Percentiles rank a stretch among this genome's conserved stretches.
These are phyloP conservation scores for Bocquillonia castaneifolia DNA, from an alignment of 441 rosid species.

Conservation along the genomic window DNA sequence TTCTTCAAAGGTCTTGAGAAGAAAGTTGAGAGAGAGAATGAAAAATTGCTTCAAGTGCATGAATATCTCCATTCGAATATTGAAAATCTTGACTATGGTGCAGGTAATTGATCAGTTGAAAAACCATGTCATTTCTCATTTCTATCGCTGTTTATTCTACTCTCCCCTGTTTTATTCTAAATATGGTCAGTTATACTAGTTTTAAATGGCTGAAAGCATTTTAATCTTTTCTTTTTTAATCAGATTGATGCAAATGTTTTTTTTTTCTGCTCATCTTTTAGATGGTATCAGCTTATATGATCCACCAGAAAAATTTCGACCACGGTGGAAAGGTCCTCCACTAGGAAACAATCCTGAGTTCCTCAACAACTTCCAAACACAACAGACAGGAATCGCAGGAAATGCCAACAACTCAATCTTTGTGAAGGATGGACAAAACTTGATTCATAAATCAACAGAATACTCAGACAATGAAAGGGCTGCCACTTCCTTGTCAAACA, in stretches of 20 bases:
- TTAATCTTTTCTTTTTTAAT: not conserved
- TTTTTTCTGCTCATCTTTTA: constrained; percentile 30
- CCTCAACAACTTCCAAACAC: constrained; percentile 45
- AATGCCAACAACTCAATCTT: constrained; percentile 33
- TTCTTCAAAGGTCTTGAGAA: constrained; percentile 82
- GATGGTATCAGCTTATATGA: constrained; percentile 87
- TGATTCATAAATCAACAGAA: constrained; percentile 35
- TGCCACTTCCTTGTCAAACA: constrained; percentile 34
- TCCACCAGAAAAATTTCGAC: constrained; percentile 69
- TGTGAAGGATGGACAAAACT: constrained; percentile 36
- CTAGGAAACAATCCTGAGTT: constrained; percentile 57
- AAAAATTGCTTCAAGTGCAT: constrained; percentile 56
- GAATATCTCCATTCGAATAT: constrained; percentile 81
- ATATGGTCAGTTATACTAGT: not conserved
- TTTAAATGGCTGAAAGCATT: constrained; percentile 6
- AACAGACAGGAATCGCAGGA: constrained; percentile 42
- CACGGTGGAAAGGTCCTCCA: constrained; percentile 82
- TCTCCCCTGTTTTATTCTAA: not conserved
- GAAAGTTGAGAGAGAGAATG: constrained; percentile 78
- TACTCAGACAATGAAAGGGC: constrained; percentile 26
- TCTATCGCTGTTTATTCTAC: not conserved
- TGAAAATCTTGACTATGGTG: constrained; percentile 87
- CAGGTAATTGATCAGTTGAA: constrained; percentile 49
- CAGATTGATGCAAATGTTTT: constrained; percentile 14
- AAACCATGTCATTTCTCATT: constrained; percentile 12